A percentile compares a stretch with the other conserved stretches of the same genome.
Conservation (phyloP, 441 rosid genomes). For the Rhodomyrtus psidioides region DNA sequence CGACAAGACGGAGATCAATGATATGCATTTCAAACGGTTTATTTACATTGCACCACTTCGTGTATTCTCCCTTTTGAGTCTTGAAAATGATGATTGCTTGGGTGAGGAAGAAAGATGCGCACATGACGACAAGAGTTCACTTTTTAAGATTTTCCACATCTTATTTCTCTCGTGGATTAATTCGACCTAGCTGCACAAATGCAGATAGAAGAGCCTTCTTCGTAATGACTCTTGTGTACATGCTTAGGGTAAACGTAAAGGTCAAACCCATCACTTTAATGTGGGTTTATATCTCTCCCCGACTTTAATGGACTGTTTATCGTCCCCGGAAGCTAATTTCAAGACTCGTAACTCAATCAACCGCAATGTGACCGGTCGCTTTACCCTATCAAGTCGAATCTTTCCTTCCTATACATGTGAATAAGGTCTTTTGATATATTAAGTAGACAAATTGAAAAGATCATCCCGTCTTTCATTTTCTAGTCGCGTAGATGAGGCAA, state of each 20-base stretch:
- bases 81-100: not conserved
- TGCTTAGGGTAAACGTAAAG: not conserved
- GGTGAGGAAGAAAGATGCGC: not conserved
- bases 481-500: fast-evolving
- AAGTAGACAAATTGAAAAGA: not conserved
- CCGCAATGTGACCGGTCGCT: not conserved
- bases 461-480: not conserved
- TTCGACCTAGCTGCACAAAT: not conserved
- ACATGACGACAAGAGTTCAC: not conserved
- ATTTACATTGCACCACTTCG: not conserved
- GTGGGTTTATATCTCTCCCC: not conserved
- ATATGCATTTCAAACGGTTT: not conserved
- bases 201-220: not conserved
- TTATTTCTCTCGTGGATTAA: not conserved
- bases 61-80: not conserved
- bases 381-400: not conserved
- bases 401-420: not conserved
- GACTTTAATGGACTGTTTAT: not conserved
- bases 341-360: not conserved
- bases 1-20: not conserved
- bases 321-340: not conserved
- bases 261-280: not conserved
- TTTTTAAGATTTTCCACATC: not conserved
- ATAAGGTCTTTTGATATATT: not conserved
- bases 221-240: not conserved